Base-by-base conservation (phyloP, 148 eudicot genomes). In the Chenopodium album region DNA sequence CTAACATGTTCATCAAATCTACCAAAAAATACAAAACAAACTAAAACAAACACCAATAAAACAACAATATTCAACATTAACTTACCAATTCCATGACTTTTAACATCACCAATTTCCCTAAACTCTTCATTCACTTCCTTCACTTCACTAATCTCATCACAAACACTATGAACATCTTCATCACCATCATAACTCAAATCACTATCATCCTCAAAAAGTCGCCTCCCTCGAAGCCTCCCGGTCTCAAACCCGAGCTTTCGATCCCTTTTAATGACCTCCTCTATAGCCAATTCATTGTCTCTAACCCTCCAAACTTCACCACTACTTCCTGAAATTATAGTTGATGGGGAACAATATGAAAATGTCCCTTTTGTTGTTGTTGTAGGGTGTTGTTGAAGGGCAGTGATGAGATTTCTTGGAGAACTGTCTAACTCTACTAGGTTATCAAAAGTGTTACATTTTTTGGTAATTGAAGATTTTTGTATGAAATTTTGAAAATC, bases 301-400 rank as follows among this genome's bases (percentile, higher is more conserved):
- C 86, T 84, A 32, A 84, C 80, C 28, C 80, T 80, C 86, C 86
- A 84, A 59, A 84, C 80, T 23, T 80, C 73, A 16, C 83, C 73
- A 37, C 44, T 72, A 37, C 79, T 78, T 44, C 31, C 20, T 3
- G 69, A 74, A 28, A 79, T 2, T 1, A 56, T 19, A 5, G 73
- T 73, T 59, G 54, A 17, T 11, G 85, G 85, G 37, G 81, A 63
- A 1, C 44, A 46, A 34, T 62, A 83, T 10, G 28, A 64, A 29
- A 50, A 37, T 56, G 79, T 6, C 6, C 1, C 23, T 62, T 22
- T 69, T 34, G n/a, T 26, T 2, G 34, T 29, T 64, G 26, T 73
- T 29, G 60, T 20, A 19, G 84, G 62, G 6, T 64, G 81, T 20
- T 78, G 47, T 52, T 78, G 79, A 7, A 74, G 69, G 8, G 79